Base-by-base conservation (phyloP, 208 protist genomes). In the Trypanosoma caninum region DNA sequence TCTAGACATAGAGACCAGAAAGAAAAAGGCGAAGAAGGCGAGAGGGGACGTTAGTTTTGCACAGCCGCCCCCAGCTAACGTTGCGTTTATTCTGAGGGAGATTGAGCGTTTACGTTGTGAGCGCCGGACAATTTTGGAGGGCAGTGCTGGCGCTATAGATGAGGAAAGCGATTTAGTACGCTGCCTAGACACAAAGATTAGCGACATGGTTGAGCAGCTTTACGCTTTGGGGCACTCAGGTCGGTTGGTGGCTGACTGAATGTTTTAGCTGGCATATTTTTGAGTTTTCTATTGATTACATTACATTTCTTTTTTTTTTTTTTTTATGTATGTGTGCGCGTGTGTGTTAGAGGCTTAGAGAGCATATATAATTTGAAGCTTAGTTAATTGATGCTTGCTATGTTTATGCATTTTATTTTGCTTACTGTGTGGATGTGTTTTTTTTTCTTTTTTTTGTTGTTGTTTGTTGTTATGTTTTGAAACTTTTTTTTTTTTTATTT, bases 71-170 rank as follows among this genome's bases (percentile, higher is more conserved):
- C 34, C 56, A 25, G 41, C 54, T 42, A 25, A 52, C 9, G 23
- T 66, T 27, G 4, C 40, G 20, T 33, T 45, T 3, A 2, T 63
- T 38, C 28, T 23, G 48, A 66, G 41, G 31, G 87, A 93, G 68
- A 34, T 89, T 51, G 68, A 69, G 16, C 74, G 87, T 4, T 63
- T 93, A 10, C 66, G 70, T 34, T 10, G 16, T 34, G 83, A 93
- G 65, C 76, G 83, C 31, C 42, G 31, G 6, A 31, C 45, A 10
- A 69, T 93, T 45, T 55, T 93, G 30, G 71, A 74, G 25, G 80
- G 70, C 5, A 93, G 83, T 58, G 72, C 60, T 3, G 87, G 87
- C 4, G 87, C 87, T 10, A 33, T 91, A 34, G 61, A 74, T 28
- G 75, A 73, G 51, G 59, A 63, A 27, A 82, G 85, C 54, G 57